Evolutionary conservation across 495 filamentous ascomycete genomes (phyloP), one percentile per base, ranked within the genome.

Genomic region (Neurospora sp.): DNA sequence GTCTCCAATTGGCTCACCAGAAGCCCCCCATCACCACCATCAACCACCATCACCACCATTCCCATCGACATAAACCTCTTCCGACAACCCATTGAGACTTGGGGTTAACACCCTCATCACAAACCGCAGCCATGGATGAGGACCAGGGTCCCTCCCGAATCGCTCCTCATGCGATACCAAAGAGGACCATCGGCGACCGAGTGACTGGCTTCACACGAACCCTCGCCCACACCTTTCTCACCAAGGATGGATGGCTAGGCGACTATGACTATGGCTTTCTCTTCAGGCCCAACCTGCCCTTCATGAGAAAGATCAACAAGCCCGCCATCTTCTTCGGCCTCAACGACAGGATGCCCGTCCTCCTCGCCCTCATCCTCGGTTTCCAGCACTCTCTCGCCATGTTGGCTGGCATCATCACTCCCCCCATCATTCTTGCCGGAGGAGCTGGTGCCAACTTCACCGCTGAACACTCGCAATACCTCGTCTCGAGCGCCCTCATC

Each of bases 401-500:
- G 86, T 75, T 87, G 75, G 86, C 86, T 22, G 86, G 86, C 40
- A 75, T 86, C 75, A 93, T 96, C 78, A 90, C 92, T 9, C 92
- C 93, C 53, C 92, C 94, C 8, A 91, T 97, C 75, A 88, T 96
- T 74, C 86, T 97, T 71, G 82, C 87, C 18, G 87, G 89, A 20
- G 80, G 87, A 20, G 81, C 76, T 35, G 90, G 90, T 12, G 94
- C 90, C 73, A 92, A 93, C 76, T 84, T 96, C 20, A 80, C 78
- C 8, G 72, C 82, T 4, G 87, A 85, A 0, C 77, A 87, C 12
- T 88, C 89, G 39, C 90, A 93, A 80, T 95, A 98, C 79, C 87
- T 98, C 9, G 94, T 98, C 9, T 97, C 94, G 2, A 94, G 94
- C 5, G 93, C 94, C 0, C 82, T 97, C 77, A 96, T 98, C 72